These are phyloP conservation scores for Taiwanofungus camphoratus DNA, from an alignment of 1,284 basidiomycete genomes.

Conservation along the genomic window DNA sequence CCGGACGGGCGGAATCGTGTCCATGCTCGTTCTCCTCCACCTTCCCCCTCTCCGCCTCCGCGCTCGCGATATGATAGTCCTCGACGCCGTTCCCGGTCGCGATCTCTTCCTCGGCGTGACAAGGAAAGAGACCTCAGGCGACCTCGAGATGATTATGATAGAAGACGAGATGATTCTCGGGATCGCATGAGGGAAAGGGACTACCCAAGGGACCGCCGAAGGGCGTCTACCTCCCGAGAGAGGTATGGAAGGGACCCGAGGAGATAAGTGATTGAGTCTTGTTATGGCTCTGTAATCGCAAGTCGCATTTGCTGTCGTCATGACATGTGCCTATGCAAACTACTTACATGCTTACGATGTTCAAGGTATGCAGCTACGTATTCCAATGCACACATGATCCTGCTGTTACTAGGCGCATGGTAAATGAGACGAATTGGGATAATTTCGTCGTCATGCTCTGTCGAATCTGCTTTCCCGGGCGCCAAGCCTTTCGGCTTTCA, in stretches of 20 bases:
- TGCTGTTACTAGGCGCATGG: too few species aligned
- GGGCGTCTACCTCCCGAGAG: slow-evolving; percentile 19
- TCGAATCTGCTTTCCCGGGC: too few species aligned
- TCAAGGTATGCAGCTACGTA: too few species aligned
- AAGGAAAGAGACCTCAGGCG: slow-evolving; percentile 15
- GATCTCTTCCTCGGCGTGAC: slow-evolving; percentile 19
- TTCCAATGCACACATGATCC: too few species aligned
- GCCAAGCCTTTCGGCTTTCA: too few species aligned
- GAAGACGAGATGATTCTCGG: slow-evolving; percentile 15
- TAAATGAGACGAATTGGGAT: too few species aligned
- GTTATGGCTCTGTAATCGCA: too few species aligned
- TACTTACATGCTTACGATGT: too few species aligned
- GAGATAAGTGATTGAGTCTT: slow-evolving; percentile 4
- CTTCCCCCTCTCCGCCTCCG: slow-evolving; percentile 25
- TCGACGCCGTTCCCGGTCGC: slow-evolving; percentile 20
- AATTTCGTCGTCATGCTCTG: too few species aligned
- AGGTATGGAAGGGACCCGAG: slow-evolving; percentile 14
- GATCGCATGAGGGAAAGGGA: slow-evolving; percentile 14
- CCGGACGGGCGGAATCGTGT: slow-evolving; percentile 13
- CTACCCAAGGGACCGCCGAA: slow-evolving; percentile 14
- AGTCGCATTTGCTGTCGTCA: too few species aligned
- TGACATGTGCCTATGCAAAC: too few species aligned
- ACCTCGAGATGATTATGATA: slow-evolving; percentile 11
- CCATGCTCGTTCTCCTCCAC: slow-evolving; percentile 20
- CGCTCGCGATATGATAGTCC: slow-evolving; percentile 21